These are phyloP conservation scores for Apostasia ramifera DNA, from an alignment of 106 monocot species.

Conservation along the genomic window DNA sequence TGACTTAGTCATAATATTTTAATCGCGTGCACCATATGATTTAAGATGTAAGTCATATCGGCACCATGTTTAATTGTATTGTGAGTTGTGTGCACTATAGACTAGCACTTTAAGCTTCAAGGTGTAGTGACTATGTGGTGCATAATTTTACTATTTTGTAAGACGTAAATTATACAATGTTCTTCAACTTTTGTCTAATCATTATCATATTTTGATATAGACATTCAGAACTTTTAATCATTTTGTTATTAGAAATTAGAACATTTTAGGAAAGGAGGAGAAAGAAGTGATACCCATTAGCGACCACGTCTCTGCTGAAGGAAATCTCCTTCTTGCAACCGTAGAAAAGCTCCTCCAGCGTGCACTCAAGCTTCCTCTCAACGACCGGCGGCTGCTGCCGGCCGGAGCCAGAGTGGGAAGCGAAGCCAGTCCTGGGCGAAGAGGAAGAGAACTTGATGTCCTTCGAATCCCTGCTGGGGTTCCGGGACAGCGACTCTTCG, in stretches of 20 bases:
- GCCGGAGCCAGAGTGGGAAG: neutral
- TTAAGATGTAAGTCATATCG: no score
- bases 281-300: slow-evolving; percentile 7
- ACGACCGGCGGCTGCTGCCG: slow-evolving; percentile 35
- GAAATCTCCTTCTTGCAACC: slow-evolving; percentile 61
- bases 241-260: neutral
- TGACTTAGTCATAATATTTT: no score
- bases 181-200: no score
- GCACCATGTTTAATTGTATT: no score
- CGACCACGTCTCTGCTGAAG: slow-evolving; percentile 37
- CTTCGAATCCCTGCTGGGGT: slow-evolving; percentile 1
- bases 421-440: neutral
- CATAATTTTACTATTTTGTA: no score
- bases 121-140: no score
- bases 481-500: neutral
- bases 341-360: slow-evolving; percentile 65
- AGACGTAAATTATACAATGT: no score
- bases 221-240: no score
- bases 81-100: no score
- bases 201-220: no score
- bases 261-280: neutral
- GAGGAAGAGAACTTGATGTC: neutral
- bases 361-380: slow-evolving; percentile 70
- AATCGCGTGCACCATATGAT: no score
- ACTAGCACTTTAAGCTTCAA: no score